phyloP scores from a whole-genome alignment of 2,329 filamentous ascomycete species.

The Nectriaceae sp. region DNA sequence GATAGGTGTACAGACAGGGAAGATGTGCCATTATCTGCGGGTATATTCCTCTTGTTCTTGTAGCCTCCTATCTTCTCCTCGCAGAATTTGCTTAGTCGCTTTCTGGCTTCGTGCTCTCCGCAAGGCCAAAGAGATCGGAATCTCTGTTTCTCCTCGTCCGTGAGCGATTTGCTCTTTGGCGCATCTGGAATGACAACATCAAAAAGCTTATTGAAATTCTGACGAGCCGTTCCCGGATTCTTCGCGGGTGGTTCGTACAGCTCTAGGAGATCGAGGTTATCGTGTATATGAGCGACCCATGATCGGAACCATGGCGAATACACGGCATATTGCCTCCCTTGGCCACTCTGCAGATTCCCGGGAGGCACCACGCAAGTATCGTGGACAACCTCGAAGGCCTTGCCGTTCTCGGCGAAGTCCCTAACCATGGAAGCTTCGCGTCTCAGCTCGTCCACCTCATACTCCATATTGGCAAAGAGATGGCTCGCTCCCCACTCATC shows the following conservation, averaged over 20 bases:
- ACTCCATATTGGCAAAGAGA: conserved; percentile 82
- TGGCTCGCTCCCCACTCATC: conserved; percentile 73
- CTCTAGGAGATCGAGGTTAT: conserved; percentile 67
- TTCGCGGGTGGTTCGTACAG: conserved; percentile 52
- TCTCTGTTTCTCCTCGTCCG: conserved; percentile 57
- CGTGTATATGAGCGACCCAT: conserved; percentile 74
- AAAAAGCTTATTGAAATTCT: conserved; percentile 59
- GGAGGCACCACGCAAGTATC: conserved; percentile 84
- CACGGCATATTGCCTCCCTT: conserved; percentile 79
- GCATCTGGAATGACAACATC: conserved; percentile 59
- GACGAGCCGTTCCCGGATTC: conserved; percentile 36
- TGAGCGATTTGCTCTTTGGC: conserved; percentile 64
- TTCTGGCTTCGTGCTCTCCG: conserved; percentile 71
- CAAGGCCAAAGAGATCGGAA: conserved; percentile 68
- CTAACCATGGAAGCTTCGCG: conserved; percentile 70
- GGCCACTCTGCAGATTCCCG: conserved; percentile 64
- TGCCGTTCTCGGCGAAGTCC: conserved; percentile 60
- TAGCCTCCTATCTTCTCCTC: conserved; percentile 65
- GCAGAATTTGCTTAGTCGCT: conserved; percentile 67
- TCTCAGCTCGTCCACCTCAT: conserved; percentile 87
- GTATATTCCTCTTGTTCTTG: conserved; percentile 65
- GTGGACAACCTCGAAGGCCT: conserved; percentile 71
- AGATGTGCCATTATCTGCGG: conserved; percentile 63
- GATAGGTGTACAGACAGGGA: conserved; percentile 72
- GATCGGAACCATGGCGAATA: conserved; percentile 80